Evolutionary conservation across 352 stramenopile genomes (phyloP), one percentile per base, ranked within the genome.

Genomic region (Plasmopara viticola): DNA sequence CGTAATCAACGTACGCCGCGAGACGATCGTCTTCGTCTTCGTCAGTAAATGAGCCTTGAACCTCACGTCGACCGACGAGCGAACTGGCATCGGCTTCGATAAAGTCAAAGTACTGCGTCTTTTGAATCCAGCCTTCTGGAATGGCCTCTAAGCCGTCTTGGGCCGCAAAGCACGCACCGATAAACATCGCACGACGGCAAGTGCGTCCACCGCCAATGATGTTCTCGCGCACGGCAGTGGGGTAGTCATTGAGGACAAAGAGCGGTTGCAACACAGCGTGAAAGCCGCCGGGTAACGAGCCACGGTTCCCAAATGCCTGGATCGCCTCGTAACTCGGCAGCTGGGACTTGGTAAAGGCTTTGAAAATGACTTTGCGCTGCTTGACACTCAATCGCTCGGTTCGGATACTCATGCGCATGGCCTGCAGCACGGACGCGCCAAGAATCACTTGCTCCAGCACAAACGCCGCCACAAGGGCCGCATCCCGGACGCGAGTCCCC

Each of bases 361-460:
- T 90, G 51, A 88, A 90, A 53, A 90, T 88, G 15, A 86, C 77
- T 53, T 88, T 90, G 43, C 80, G 77, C 57, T 90, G 80, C 67
- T 87, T 86, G 45, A 88, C 75, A 28, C 73, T 90, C 10, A 90
- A 68, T 2, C 77, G 69, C 41, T 90, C 80, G 6, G 77, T 88
- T 25, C 80, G 80, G 48, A 90, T 90, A 48, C 77, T 87, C 78
- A 87, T 87, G 48, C 80, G 77, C 80, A 90, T 87, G 31, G 80
- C 80, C 53, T 90, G 75, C 44, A 90, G 62, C 44, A 90, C 78
- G 0, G 77, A 87, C 5, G 77, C 73, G 20, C 80, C 80, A 5
- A 90, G 66, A 49, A 90, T 87, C 37, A 90, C 68, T 38, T 90
- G 80, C 62, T 90, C 80, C 18, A 90, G 66, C 49, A 90, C 71